These are phyloP conservation scores for Monosporascus sp. DNA, from an alignment of 2,329 filamentous ascomycete species.

Conservation along the genomic window DNA sequence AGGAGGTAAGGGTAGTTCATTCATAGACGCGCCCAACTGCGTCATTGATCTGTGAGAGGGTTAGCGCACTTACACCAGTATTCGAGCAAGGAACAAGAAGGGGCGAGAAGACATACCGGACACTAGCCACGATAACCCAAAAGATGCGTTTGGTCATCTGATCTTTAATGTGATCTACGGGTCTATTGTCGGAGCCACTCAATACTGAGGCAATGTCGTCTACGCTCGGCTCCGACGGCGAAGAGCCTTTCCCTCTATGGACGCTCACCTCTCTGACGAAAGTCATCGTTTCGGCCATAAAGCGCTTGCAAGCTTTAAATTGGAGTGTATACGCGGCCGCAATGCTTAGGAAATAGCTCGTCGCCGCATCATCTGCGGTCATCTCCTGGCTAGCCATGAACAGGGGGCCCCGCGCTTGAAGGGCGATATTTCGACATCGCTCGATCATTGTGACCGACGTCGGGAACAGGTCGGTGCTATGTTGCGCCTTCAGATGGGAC, in stretches of 20 bases:
- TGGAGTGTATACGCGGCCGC: conserved; percentile 63
- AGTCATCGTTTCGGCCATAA: conserved; percentile 66
- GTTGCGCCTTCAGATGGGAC: conserved; percentile 62
- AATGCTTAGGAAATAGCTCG: conserved; percentile 70
- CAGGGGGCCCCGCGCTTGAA: conserved; percentile 57
- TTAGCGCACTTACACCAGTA: conserved; percentile 6
- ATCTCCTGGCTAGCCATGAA: conserved; percentile 41
- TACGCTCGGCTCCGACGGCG: conserved; percentile 5
- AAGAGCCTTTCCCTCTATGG: conserved; percentile 46
- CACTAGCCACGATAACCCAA: conserved; percentile 74
- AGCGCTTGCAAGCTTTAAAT: conserved; percentile 61
- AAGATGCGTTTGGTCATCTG: conserved; percentile 76
- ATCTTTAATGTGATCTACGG: conserved; percentile 65
- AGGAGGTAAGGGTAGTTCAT: conserved; percentile 69
- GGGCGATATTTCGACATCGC: conserved; percentile 64
- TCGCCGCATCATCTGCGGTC: conserved; percentile 59
- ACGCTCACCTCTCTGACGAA: conserved; percentile 65
- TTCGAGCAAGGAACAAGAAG: no score
- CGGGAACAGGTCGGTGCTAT: conserved; percentile 60
- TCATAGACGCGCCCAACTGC: conserved; percentile 67
- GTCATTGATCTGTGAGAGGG: conserved; percentile 57
- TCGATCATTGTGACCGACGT: conserved; percentile 66
- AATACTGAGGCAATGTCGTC: conserved; percentile 31
- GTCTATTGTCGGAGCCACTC: conserved; percentile 34
- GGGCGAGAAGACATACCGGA: conserved; percentile 44